Evolutionary conservation across 352 stramenopile genomes (phyloP), one percentile per base, ranked within the genome.

Genomic region (Globisporangium acanthophoron): DNA sequence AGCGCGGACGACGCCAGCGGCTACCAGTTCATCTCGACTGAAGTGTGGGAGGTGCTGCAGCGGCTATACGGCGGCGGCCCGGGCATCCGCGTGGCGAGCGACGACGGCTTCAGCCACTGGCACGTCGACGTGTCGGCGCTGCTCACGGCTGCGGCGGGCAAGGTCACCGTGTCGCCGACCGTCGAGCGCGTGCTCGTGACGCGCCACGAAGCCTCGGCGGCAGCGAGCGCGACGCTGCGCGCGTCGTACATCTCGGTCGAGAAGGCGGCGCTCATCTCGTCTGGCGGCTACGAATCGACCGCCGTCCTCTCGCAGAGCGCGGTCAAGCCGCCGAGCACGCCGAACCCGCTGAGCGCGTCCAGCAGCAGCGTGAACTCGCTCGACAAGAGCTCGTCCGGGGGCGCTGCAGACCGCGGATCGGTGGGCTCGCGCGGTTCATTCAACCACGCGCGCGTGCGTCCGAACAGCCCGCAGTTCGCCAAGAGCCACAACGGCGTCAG

Each of bases 1-100:
- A 56, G 47, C 33, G 9, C 12, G 0, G 70, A 78, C 20, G 54
- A 64, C 20, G 54, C 62, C 0, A 59, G 71, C 1, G 80, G 87
- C 58, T 91, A 73, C 52, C 80, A 91, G 58, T 59, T 88, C 24
- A 67, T 92, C 33, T 73, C 81, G 12, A 52, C 70, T 2, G 82
- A 92, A 46, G 73, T 92, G 0, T 92, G 75, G 74, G 79, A 90
- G 20, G 82, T 89, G 50, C 74, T 90, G 35, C 69, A 79, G 39
- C 72, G 80, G 20, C 65, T 88, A 2, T 92, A 92, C 55, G 78
- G 82, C 40, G 82, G 82, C 20, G 74, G 74, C 8, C 82, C 82
- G 20, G 61, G 64, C 11, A 71, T 86, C 52, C 70, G 75, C 55
- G 74, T 82, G 6, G 63, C 64, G 58, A 50, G 67, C 52, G 46